phyloP scores from a whole-genome alignment of 2,329 filamentous ascomycete species.

The Thielaviopsis ethacetica region DNA sequence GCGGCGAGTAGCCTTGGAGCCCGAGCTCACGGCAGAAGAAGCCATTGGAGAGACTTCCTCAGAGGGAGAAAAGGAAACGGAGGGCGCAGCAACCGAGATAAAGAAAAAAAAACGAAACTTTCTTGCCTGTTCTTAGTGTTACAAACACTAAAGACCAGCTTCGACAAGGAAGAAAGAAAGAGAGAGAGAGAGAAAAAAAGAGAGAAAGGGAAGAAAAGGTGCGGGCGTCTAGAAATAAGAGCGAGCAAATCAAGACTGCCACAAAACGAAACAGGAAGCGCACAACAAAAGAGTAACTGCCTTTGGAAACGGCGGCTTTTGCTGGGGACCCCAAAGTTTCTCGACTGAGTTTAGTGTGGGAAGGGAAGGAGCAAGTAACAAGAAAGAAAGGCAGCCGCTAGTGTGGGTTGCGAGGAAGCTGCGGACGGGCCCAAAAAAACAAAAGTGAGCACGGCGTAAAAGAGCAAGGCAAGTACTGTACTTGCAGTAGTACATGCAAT shows the following conservation, averaged over 20 bases:
- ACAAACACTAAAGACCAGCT: background rate
- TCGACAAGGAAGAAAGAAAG: background rate
- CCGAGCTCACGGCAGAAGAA: slow-evolving; percentile 11
- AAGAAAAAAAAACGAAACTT: background rate
- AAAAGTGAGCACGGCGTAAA: too few species aligned
- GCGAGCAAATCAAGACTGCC: too few species aligned
- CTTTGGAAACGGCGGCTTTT: background rate
- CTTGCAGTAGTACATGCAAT: too few species aligned
- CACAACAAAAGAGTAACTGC: background rate
- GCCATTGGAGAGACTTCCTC: slow-evolving; percentile 7
- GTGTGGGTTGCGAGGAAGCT: background rate
- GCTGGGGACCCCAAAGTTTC: background rate
- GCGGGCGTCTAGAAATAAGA: background rate
- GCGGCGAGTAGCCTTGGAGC: slow-evolving; percentile 11
- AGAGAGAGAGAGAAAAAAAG: background rate
- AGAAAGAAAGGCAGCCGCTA: background rate
- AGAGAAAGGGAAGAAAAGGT: background rate
- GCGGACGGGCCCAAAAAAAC: too few species aligned
- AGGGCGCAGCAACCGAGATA: background rate
- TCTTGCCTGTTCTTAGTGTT: background rate
- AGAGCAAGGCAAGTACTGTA: too few species aligned
- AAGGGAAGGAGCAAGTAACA: background rate
- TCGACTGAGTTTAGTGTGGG: background rate
- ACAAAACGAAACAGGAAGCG: background rate
- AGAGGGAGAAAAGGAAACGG: background rate